Evolutionary conservation across 208 protist genomes (phyloP), one percentile per base, ranked within the genome.

Genomic region (Trypanosomatidae sp.): DNA sequence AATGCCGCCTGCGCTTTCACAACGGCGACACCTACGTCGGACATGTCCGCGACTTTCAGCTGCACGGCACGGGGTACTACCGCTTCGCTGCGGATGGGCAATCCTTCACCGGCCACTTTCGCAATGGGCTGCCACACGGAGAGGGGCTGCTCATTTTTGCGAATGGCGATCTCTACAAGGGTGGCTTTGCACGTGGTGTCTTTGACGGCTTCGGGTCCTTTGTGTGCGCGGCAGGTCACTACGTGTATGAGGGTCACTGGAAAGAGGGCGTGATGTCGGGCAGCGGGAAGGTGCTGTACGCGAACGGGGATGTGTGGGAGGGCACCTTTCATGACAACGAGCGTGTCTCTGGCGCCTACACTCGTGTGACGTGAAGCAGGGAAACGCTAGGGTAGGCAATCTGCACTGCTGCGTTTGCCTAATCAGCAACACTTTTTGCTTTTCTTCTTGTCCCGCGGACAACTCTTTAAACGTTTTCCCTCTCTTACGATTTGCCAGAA

Each of bases 241-340:
- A 87, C 73, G 68, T 84, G 47, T 96, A 91, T 60, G 90, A 95
- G 46, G 90, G 90, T 3, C 64, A 64, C 58, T 96, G 91, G 91
- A 25, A 70, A 41, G 75, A 74, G 5, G 92, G 89, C 0, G 66
- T 68, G 30, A 91, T 92, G 79, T 69, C 91, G 47, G 92, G 92
- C 0, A 49, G 70, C 5, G 91, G 89, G 8, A 81, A 66, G 12
- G 33, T 95, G 33, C 70, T 70, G 52, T 95, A 87, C 74, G 73
- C 76, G 5, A 91, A 94, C 43, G 89, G 89, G 19, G 87, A 92
- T 73, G 79, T 90, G 19, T 95, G 88, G 88, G 67, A 83, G 22
- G 90, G 90, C 17, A 60, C 62, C 12, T 89, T 93, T 66, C 47
- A 72, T 3, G 66, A 87, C 76, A 86, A 86, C 65, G 28, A 69